Base-by-base conservation (phyloP, 495 filamentous ascomycete genomes). In the Pyrenula massariospora region DNA sequence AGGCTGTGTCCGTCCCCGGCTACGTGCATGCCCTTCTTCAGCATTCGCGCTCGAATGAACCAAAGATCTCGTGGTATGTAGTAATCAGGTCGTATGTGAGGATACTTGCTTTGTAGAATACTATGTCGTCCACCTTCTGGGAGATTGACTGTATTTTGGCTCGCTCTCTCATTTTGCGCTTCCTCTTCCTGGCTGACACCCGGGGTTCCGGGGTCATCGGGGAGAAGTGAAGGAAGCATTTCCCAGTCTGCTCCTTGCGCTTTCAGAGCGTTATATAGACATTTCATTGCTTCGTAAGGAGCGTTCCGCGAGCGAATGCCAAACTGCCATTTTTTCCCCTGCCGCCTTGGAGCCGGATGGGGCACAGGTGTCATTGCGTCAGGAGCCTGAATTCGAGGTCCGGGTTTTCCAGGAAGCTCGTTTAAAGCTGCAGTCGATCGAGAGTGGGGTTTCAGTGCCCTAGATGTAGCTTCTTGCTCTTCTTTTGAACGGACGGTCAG, bases 231-330 rank as follows among this genome's bases (percentile, higher is more conserved):
- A 12, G 74, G 71, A 21, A 73, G 65, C 48, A 79, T 72, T 56
- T 78, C 83, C 92, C 94, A 97, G 52, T 88, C 80, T 10, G 89
- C 91, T 20, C 89, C 90, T 62, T 96, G 88, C 54, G 89, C 89
- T 24, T 79, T 71, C 36, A 98, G 77, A 0, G 94, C 91, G 62
- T 89, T 86, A 74, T 95, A 97, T 53, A 98, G 87, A 65, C 93
- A 96, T 10, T 91, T 70, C 65, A 98, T 86, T 0, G 93, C 93
- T 63, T 98, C 93, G 24, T 91, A 84, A 0, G 94, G 93, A 22
- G 89, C 87, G 67, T 96, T 98, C 25, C 94, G 79, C 22, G 87
- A 92, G 1, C 93, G 83, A 57, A 98, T 98, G 25, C 93, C 93
- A 65, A 97, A 98, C 68, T 97, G 94, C 93, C 93, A 98, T 57